phyloP scores from a whole-genome alignment of 2,329 filamentous ascomycete species.

The Pezicula neosporulosa region DNA sequence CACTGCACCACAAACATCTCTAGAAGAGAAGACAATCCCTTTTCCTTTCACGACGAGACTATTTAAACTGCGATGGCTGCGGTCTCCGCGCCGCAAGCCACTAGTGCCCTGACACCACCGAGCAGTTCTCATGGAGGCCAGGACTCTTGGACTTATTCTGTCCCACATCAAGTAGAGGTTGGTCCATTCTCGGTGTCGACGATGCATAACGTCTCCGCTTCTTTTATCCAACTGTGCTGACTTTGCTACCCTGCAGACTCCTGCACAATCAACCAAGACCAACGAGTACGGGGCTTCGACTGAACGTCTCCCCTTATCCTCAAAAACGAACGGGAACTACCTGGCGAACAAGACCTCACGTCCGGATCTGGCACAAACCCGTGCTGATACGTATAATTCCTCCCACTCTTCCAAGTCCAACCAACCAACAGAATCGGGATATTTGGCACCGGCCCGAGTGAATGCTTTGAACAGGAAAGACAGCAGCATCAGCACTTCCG shows the following conservation, averaged over 20 bases:
- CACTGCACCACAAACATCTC: too few relatives aligned
- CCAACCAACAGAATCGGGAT: slow-evolving; percentile 15
- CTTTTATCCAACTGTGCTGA: not conserved
- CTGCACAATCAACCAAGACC: slow-evolving; percentile 10
- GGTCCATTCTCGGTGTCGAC: slow-evolving; percentile 4
- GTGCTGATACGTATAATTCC: slow-evolving; percentile 12
- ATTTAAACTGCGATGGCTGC: slow-evolving; percentile 26
- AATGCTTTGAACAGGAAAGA: slow-evolving; percentile 35
- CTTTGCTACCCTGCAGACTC: slow-evolving; percentile 6
- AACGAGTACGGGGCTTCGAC: slow-evolving; percentile 10
- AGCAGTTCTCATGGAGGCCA: slow-evolving; percentile 25
- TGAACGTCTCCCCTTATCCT: slow-evolving; percentile 11
- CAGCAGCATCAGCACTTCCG: slow-evolving; percentile 36
- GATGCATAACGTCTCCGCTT: not conserved
- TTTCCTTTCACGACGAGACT: too few relatives aligned
- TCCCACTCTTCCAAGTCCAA: slow-evolving; percentile 7
- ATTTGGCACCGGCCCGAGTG: slow-evolving; percentile 31
- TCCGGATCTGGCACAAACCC: slow-evolving; percentile 18
- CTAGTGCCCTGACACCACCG: slow-evolving; percentile 25
- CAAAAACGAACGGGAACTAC: slow-evolving; percentile 19
- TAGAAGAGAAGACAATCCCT: too few relatives aligned
- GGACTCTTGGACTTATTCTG: slow-evolving; percentile 27
- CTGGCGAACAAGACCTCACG: slow-evolving; percentile 17
- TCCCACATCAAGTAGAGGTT: slow-evolving; percentile 25
- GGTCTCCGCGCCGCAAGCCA: slow-evolving; percentile 30